A percentile compares a stretch with the other conserved stretches of the same genome.
Evolutionary conservation across 352 stramenopile species (phyloP).

Genomic region (Globisporangium barbulae): DNA sequence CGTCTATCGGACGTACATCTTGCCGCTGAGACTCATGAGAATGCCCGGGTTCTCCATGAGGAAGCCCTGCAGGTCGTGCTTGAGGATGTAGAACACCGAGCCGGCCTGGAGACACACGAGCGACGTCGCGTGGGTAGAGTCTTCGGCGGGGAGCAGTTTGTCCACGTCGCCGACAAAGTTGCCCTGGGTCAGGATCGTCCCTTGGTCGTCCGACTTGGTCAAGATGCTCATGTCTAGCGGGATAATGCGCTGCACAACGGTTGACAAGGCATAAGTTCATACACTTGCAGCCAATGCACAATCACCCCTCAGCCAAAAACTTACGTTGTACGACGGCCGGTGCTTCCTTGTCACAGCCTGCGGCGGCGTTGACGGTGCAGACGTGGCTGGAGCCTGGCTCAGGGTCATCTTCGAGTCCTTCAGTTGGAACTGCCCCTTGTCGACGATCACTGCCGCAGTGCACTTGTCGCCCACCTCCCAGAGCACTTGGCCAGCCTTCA

Average conservation of each 20-base stretch:
- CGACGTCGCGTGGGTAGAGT: conserved; percentile 52
- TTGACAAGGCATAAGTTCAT: conserved; percentile 9
- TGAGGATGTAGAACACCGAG: conserved; percentile 58
- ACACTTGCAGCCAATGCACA: too few relatives aligned
- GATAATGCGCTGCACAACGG: conserved; percentile 42
- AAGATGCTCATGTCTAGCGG: conserved; percentile 55
- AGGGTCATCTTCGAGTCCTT: conserved; percentile 43
- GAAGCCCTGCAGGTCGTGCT: conserved; percentile 68
- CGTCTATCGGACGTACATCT: conserved; percentile 41
- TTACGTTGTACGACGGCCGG: conserved; percentile 55
- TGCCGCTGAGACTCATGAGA: conserved; percentile 67
- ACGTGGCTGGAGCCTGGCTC: conserved; percentile 1
- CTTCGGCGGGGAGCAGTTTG: conserved; percentile 50
- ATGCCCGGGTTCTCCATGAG: conserved; percentile 72
- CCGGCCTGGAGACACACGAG: conserved; percentile 53
- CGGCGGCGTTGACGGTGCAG: conserved; percentile 15
- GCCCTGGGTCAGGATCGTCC: conserved; percentile 47
- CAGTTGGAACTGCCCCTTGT: conserved; percentile 71
- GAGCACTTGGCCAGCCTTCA: conserved; percentile 62
- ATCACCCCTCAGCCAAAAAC: conserved; percentile 6
- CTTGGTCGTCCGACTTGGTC: conserved; percentile 35
- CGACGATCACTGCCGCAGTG: conserved; percentile 66
- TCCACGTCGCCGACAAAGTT: conserved; percentile 72
- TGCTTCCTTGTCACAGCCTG: conserved; percentile 32
- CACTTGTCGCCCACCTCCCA: conserved; percentile 74